Evolutionary conservation across 768 basidiomycete genomes (phyloP), one percentile per base, ranked within the genome.

Genomic region (Tricholoma bakamatsutake): DNA sequence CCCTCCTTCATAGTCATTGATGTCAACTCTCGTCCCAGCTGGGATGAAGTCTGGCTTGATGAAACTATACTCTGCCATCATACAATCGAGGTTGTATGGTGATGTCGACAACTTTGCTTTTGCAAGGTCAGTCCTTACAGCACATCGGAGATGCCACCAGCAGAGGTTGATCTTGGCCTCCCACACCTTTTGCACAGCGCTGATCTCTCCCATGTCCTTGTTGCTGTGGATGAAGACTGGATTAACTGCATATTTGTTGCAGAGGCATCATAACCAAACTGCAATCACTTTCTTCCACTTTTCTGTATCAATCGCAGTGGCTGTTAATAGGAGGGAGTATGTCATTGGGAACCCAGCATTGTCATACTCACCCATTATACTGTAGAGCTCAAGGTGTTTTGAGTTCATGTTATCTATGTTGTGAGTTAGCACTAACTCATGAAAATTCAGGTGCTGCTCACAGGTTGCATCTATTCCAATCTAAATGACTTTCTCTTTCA

Each of bases 391-490:
- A 9, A 43, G 21, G 21, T 24, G 21, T 3, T 24, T 24, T 24
- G 21, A 24, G 21, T 24, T 24, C 3, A 3, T 24, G 42, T 9
- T 43, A 18, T 24, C 21, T 43, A 8, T 43, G 42, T 18, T 17
- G n/a, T n/a, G n/a, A n/a, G n/a, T n/a, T n/a, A n/a, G n/a, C n/a
- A 43, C 42, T 43, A 9, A 43, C 18, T 21, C 21, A 24, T 21
- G 42, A 43, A 43, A 8, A 43, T 21, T 18, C 42, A 43, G 42
- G 42, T 43, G 11, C 42, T 43, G 11, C 42, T 43, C 9, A 43
- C 42, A 43, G 5, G 42, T 43, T 43, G 42, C 42, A 7, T 43
- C 49, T 31, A 50, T 50, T 10, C 49, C 51, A 52, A 52, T 52
- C 35, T 52, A 37, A 28, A 52, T 8, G 9, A 52, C 35, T 39